Percentiles rank a stretch among this genome's conserved stretches.
These are phyloP conservation scores for Aspergillus piperis DNA, from an alignment of 2,329 filamentous ascomycete species.

Conservation along the genomic window DNA sequence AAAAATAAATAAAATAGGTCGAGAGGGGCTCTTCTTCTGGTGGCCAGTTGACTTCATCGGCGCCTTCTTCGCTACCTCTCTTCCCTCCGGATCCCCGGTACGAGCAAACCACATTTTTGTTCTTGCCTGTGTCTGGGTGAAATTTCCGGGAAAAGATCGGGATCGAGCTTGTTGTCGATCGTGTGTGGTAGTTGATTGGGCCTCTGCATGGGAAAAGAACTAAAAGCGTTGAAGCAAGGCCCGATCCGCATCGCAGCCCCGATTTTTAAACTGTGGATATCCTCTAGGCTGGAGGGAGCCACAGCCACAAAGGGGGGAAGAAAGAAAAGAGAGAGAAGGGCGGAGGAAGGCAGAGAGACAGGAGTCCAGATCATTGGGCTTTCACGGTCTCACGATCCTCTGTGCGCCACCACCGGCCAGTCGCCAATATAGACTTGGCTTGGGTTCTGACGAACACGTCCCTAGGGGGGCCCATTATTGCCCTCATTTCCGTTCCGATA, in stretches of 20 bases:
- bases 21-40: neutral
- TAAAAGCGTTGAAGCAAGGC: slow-evolving; percentile 8
- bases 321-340: neutral
- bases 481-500: slow-evolving; percentile 17
- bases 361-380: neutral
- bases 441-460: slow-evolving; percentile 10
- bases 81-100: neutral
- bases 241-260: slow-evolving; percentile 9
- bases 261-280: slow-evolving; percentile 8
- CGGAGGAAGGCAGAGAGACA: neutral
- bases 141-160: neutral
- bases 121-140: neutral
- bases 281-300: slow-evolving; percentile 2
- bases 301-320: slow-evolving; percentile 3
- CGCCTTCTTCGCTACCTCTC: neutral
- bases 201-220: neutral
- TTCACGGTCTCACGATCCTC: neutral
- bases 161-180: slow-evolving; percentile 7
- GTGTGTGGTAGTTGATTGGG: slow-evolving; percentile 5
- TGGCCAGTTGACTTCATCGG: neutral
- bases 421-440: slow-evolving; percentile 4
- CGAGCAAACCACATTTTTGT: neutral
- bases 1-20: neutral
- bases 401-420: slow-evolving; percentile 7
- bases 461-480: slow-evolving; percentile 9